phyloP scores from a whole-genome alignment of 139 green algal species.

The Picochlorum costavermella region DNA sequence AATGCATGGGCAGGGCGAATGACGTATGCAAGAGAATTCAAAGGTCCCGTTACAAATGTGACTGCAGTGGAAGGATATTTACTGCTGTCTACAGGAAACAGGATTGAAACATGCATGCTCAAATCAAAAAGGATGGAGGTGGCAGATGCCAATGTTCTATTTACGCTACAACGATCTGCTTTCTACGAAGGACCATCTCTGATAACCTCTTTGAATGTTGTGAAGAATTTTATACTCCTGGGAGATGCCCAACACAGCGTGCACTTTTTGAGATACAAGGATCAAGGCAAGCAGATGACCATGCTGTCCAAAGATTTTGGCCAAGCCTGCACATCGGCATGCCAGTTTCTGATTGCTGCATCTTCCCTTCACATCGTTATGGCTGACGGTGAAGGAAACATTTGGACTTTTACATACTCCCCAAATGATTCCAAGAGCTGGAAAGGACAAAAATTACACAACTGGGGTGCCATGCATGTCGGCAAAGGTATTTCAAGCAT shows the following conservation, averaged over 20 bases:
- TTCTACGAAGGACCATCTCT: slow-evolving; percentile 74
- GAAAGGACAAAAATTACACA: slow-evolving; percentile 47
- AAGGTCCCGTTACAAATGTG: slow-evolving; percentile 38
- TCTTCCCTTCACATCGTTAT: slow-evolving; percentile 44
- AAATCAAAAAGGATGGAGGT: slow-evolving; percentile 5
- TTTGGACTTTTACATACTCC: slow-evolving; percentile 35
- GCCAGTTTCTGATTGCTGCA: slow-evolving; percentile 70
- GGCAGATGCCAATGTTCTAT: not conserved
- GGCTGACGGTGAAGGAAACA: slow-evolving; percentile 39
- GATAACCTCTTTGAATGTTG: slow-evolving; percentile 42
- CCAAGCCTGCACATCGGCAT: slow-evolving; percentile 29
- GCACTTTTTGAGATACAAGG: slow-evolving; percentile 67
- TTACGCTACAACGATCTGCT: slow-evolving; percentile 26
- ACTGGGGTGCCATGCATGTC: slow-evolving; percentile 27
- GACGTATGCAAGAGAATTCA: slow-evolving; percentile 35
- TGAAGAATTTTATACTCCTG: slow-evolving; percentile 84
- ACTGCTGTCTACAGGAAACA: slow-evolving; percentile 49
- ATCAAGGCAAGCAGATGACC: slow-evolving; percentile 38
- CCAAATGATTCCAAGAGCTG: slow-evolving; percentile 36
- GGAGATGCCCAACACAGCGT: slow-evolving; percentile 59
- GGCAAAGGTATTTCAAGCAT: slow-evolving; percentile 15
- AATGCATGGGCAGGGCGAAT: slow-evolving; percentile 5
- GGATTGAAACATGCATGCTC: slow-evolving; percentile 50
- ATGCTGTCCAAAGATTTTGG: slow-evolving; percentile 67
- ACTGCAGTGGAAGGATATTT: slow-evolving; percentile 41